Base-by-base conservation (phyloP, 371 early-diverging fungal genomes). In the Rhizopus stolonifer region DNA sequence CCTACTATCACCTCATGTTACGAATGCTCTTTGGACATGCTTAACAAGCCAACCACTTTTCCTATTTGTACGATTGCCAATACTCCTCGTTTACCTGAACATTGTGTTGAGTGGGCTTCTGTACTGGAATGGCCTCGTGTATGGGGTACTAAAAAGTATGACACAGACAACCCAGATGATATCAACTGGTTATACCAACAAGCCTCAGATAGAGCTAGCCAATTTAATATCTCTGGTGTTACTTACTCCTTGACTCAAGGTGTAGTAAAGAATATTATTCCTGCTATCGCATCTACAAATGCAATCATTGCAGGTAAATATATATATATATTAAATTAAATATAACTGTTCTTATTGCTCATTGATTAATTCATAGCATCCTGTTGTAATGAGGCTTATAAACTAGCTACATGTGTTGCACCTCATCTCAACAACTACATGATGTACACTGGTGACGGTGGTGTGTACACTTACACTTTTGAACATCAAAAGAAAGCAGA, bases 281-380 rank as follows among this genome's bases (percentile, higher is more conserved):
- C 99, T 1, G 99, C 99, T 10, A 97, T 99, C 58, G 99, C 99
- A 21, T 99, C 99, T 0, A 99, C 99, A 4, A 99, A 99, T 58
- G 99, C 99, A 14, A 88, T 99, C 32, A 86, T 99, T 45, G 96
- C 99, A 23, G 99, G 99, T 14, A 60, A 33, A 22, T 5, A 3
- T 4, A 42, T 9, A 34, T n/a, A 34, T 11, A 48, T n/a, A 7
- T 17, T 18, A n/a, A 26, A 22, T 42, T 17, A n/a, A n/a, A n/a
- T n/a, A n/a, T n/a, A n/a, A n/a, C n/a, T 17, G 4, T 18, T 43
- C 29, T 45, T 31, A 19, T 36, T 31, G 2, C 6, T 25, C 3
- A 24, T 3, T 23, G 13, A 45, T 11, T 6, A 2, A 8, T 43
- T 44, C 24, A 29, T 56, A 89, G 94, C 94, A n/a, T 76, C 91